phyloP scores from a whole-genome alignment of 805 yeast species.

The Zygosaccharomyces bailii region DNA sequence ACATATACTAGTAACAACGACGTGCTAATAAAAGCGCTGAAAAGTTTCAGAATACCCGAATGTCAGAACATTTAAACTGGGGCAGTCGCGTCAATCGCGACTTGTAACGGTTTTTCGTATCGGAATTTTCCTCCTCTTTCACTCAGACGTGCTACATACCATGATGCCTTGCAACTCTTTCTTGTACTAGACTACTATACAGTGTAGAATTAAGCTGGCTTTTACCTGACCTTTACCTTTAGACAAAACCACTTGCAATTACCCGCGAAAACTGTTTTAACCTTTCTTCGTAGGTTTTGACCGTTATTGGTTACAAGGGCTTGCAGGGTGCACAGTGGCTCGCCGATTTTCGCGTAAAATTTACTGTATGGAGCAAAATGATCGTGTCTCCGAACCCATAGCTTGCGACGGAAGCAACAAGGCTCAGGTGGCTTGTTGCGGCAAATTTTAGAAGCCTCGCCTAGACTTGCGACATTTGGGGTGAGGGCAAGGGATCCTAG shows the following conservation, averaged over 20 bases:
- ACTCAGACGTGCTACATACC: background rate
- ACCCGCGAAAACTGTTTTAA: background rate
- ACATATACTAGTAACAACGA: background rate
- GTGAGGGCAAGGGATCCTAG: background rate
- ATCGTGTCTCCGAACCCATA: background rate
- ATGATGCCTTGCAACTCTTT: background rate
- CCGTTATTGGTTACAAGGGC: background rate
- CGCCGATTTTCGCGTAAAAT: slow-evolving; percentile 9
- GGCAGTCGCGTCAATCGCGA: background rate
- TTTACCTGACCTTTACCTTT: background rate
- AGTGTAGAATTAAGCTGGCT: background rate
- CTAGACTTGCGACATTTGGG: slow-evolving; percentile 2
- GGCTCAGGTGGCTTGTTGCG: slow-evolving; percentile 1
- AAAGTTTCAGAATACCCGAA: background rate
- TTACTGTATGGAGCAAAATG: slow-evolving; percentile 7
- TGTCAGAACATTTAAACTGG: background rate
- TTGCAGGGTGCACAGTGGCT: slow-evolving; percentile 5
- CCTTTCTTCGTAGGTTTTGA: background rate
- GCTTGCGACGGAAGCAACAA: slow-evolving; percentile 1
- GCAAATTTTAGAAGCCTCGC: background rate
- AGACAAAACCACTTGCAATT: background rate
- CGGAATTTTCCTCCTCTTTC: background rate
- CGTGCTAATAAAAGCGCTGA: background rate
- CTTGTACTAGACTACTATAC: background rate
- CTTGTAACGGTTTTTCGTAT: background rate